A percentile compares a stretch with the other conserved stretches of the same genome.
Conservation (phyloP, 805 yeast species). For the Metschnikowia vanudenii region DNA sequence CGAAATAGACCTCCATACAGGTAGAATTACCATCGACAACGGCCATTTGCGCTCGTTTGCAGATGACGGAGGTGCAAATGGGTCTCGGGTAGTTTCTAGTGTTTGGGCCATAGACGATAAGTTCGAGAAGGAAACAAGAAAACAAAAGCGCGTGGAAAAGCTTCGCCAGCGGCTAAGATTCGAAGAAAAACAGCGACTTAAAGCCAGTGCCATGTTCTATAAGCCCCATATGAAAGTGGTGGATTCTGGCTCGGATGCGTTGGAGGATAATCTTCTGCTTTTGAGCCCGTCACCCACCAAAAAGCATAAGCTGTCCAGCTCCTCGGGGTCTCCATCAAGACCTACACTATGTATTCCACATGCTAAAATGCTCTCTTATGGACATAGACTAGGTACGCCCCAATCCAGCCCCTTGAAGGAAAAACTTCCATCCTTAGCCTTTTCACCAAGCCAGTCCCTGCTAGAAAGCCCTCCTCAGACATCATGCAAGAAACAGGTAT, state of each 20-base stretch:
- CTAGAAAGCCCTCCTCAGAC: slow-evolving; percentile 2
- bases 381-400: slow-evolving; percentile 3
- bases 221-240: slow-evolving; percentile 7
- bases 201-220: slow-evolving; percentile 16
- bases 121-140: slow-evolving; percentile 23
- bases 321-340: not conserved
- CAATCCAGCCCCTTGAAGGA: slow-evolving; percentile 7
- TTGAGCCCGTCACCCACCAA: slow-evolving; percentile 33
- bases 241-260: slow-evolving; percentile 9
- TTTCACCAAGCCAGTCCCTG: not conserved
- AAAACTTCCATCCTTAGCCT: not conserved
- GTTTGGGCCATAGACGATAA: slow-evolving; percentile 42
- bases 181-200: slow-evolving; percentile 12
- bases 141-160: slow-evolving; percentile 8
- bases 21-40: slow-evolving; percentile 59
- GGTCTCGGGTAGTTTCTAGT: slow-evolving; percentile 20
- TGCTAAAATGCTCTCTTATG: not conserved
- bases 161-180: slow-evolving; percentile 20
- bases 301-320: slow-evolving; percentile 10
- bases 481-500: not conserved
- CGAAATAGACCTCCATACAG: slow-evolving; percentile 62
- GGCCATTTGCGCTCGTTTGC: slow-evolving; percentile 63
- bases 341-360: not conserved
- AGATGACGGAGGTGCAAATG: slow-evolving; percentile 8
- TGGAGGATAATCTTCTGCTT: slow-evolving; percentile 26